Percentiles rank a stretch among this genome's conserved stretches.
phyloP scores from a whole-genome alignment of 2,329 filamentous ascomycete genomes.

The Colletotrichum shisoi region DNA sequence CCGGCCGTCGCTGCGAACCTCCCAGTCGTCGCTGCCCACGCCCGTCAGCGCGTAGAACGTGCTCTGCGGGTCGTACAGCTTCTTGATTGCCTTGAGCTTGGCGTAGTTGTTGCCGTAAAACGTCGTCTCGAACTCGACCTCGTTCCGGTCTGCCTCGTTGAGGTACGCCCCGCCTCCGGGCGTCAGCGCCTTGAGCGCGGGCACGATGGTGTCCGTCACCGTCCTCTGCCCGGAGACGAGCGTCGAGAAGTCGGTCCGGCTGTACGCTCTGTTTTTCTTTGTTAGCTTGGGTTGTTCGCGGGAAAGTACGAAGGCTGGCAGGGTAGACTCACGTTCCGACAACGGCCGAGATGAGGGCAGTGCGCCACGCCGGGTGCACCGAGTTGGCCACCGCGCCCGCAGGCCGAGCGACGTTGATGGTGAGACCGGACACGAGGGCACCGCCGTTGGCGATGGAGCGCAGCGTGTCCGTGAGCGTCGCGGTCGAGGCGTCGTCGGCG shows the following conservation, averaged over 20 bases:
- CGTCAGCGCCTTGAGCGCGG: constrained; percentile 40
- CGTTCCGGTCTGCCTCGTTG: constrained; percentile 60
- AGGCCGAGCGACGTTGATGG: constrained; percentile 30
- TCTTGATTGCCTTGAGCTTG: constrained; percentile 55
- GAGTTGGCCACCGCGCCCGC: constrained; percentile 37
- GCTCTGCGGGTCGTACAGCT: constrained; percentile 55
- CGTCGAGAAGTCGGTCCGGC: constrained; percentile 30
- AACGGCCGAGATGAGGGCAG: constrained; percentile 33
- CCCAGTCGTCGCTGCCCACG: constrained; percentile 63
- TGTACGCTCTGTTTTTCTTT: constrained; percentile 11
- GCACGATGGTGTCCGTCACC: constrained; percentile 30
- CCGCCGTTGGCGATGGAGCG: constrained; percentile 14
- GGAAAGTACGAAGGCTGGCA: background rate
- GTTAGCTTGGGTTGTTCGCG: background rate
- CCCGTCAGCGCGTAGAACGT: constrained; percentile 59
- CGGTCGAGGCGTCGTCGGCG: constrained; percentile 18
- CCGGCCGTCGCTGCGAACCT: constrained; percentile 43
- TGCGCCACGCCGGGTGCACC: constrained; percentile 42
- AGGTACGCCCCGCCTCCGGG: constrained; percentile 57
- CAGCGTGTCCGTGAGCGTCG: constrained; percentile 5
- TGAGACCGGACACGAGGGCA: constrained; percentile 30
- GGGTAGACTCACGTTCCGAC: constrained; percentile 31
- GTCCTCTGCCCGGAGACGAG: constrained; percentile 17
- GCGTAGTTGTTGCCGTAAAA: constrained; percentile 60
- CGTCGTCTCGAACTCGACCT: constrained; percentile 54